Conservation (phyloP, 352 stramenopile species). For the Phytophthora multivora region DNA sequence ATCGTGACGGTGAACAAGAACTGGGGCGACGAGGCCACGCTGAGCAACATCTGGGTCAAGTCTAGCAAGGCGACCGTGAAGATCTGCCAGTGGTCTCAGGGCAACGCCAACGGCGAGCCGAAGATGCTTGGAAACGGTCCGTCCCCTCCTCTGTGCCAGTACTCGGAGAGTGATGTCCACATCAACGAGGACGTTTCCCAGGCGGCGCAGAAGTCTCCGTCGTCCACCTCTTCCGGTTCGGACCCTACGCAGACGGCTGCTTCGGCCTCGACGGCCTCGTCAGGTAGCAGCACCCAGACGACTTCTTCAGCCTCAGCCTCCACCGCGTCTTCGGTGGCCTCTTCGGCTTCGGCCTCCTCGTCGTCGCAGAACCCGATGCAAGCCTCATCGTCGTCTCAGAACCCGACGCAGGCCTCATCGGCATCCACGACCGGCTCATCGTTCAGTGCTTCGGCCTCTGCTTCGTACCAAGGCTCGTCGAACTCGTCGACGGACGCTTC, state of each 20-base stretch:
- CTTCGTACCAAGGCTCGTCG: conserved; percentile 8
- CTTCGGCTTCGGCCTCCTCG: conserved; percentile 2
- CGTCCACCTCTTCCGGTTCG: conserved; percentile 9
- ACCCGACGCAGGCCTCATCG: conserved; percentile 5
- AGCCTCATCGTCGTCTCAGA: conserved; percentile 6
- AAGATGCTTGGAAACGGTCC: conserved; percentile 36
- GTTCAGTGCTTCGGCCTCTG: neutral
- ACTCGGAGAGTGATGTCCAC: conserved; percentile 30
- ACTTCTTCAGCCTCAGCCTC: conserved; percentile 9
- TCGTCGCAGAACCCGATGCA: neutral
- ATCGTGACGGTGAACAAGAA: conserved; percentile 50
- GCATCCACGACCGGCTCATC: conserved; percentile 6
- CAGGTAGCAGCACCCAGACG: neutral
- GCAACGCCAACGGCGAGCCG: conserved; percentile 14
- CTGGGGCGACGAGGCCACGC: conserved; percentile 40
- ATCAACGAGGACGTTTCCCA: conserved; percentile 28
- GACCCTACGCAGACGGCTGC: conserved; percentile 7
- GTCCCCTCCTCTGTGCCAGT: conserved; percentile 24
- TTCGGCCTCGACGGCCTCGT: conserved; percentile 10
- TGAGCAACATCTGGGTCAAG: conserved; percentile 43
- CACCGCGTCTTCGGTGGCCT: conserved; percentile 1
- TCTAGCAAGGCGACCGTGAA: conserved; percentile 16
- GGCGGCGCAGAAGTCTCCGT: neutral
- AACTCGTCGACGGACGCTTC: conserved; percentile 20
- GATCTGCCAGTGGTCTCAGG: conserved; percentile 41